Base-by-base conservation (phyloP, 257 asterid species). In the Leonotis leonurus region DNA sequence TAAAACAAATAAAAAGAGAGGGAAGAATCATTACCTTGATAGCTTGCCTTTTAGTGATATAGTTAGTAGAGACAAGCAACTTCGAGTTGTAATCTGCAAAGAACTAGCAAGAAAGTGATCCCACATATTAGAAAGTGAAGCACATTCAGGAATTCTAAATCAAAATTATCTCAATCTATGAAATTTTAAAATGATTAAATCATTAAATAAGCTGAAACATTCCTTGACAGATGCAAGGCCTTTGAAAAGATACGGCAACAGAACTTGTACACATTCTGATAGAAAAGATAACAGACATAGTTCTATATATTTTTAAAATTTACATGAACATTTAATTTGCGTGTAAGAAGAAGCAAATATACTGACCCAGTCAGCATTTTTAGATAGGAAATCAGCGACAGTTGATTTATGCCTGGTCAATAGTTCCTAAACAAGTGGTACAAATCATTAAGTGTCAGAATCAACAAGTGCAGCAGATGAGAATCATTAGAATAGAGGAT, bases 361-460 rank as follows among this genome's bases (percentile, higher is more conserved):
- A n/a, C 81, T 73, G 75, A 91, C 96, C 98, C 98, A 91, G 51
- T 86, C 98, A 77, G 88, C 88, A 65, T 91, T 91, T 48, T 84
- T 86, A 11, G 94, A 78, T 73, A 91, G 96, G 64, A 88, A 91
- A 37, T 84, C 94, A 50, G 98, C 94, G 43, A 91, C 98, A 1
- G 98, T 91, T 46, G 96, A 88, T 78, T 91, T 91, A 66, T 91
- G 98, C 84, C 98, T 82, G 8, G 98, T 91, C 84, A 91, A 67
- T 69, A 91, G 82, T 81, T 91, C 98, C 98, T 91, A 88, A 75
- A 66, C 44, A 78, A 59, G 64, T 71, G 46, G 74, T 73, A 65
- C 77, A 69, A n/a, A n/a, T n/a, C 45, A 69, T 40, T 52, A 56
- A 54, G 30, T 60, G 62, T 52, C 58, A n/a, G n/a, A n/a, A n/a